These are phyloP conservation scores for Apium graveolens DNA, from an alignment of 129 eudicot species.

Conservation along the genomic window DNA sequence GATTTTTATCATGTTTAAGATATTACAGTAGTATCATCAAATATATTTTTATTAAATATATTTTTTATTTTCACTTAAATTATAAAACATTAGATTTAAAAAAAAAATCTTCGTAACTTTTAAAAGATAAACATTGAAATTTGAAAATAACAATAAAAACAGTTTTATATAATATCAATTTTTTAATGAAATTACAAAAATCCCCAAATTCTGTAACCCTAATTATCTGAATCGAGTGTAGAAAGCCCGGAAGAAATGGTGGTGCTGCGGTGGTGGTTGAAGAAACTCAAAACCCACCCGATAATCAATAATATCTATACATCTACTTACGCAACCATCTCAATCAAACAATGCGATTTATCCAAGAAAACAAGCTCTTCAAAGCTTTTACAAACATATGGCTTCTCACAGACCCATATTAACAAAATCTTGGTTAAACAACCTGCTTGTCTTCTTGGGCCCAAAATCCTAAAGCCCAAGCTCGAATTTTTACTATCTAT, in stretches of 20 bases:
- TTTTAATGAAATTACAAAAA: too few relatives aligned
- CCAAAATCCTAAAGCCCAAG: background rate
- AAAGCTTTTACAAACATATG: background rate
- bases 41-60: too few relatives aligned
- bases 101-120: too few relatives aligned
- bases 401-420: background rate
- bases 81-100: too few relatives aligned
- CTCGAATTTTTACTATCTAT: background rate
- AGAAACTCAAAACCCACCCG: background rate
- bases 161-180: too few relatives aligned
- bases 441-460: background rate
- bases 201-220: background rate
- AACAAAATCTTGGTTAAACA: background rate
- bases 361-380: background rate
- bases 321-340: background rate
- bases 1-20: too few relatives aligned
- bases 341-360: background rate
- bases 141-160: too few relatives aligned
- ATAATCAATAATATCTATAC: background rate
- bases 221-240: background rate
- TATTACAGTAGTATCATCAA: too few relatives aligned
- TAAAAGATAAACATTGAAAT: too few relatives aligned
- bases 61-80: too few relatives aligned
- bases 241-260: background rate
- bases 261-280: background rate